Conservation (phyloP, 768 basidiomycete species). For the Harrya chromipes region DNA sequence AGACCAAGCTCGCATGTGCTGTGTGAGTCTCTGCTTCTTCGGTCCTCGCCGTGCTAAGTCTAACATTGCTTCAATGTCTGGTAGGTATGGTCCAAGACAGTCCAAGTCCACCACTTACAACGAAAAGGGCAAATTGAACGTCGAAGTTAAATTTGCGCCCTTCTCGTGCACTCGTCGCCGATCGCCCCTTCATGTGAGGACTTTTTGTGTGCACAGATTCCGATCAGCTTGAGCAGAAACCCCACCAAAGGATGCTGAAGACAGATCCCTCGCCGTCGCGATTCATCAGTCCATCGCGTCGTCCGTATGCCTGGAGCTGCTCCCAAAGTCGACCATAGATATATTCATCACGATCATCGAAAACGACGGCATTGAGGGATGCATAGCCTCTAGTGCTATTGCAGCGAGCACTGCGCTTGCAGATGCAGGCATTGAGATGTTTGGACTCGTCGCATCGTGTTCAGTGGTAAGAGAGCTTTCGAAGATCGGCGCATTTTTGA, state of each 20-base stretch:
- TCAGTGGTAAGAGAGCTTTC: conserved; percentile 55
- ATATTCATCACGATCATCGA: conserved; percentile 88
- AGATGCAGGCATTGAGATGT: conserved; percentile 89
- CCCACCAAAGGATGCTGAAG: conserved; percentile 83
- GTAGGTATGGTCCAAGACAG: conserved; percentile 82
- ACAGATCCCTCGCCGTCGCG: conserved; percentile 75
- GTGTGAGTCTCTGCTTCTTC: conserved; percentile 57
- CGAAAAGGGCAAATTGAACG: conserved; percentile 85
- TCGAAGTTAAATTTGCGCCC: conserved; percentile 96
- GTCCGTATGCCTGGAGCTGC: conserved; percentile 78
- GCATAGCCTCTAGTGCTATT: conserved; percentile 80
- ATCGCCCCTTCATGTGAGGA: conserved; percentile 80
- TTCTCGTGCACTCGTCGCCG: conserved; percentile 79
- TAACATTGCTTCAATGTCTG: conserved; percentile 3
- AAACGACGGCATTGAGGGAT: conserved; percentile 87
- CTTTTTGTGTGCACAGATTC: background rate
- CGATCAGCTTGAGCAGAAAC: conserved; percentile 4
- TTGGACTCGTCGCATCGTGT: conserved; percentile 83
- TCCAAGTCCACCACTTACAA: conserved; percentile 77
- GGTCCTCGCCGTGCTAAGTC: background rate
- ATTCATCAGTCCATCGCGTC: conserved; percentile 85
- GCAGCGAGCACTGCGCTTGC: conserved; percentile 91
- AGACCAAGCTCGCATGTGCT: conserved; percentile 92
- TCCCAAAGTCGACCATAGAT: conserved; percentile 96
- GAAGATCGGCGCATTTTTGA: background rate